Evolutionary conservation across 2,329 filamentous ascomycete species (phyloP), one percentile per base, ranked within the genome.

Genomic region (Berkeleyomyces rouxiae): DNA sequence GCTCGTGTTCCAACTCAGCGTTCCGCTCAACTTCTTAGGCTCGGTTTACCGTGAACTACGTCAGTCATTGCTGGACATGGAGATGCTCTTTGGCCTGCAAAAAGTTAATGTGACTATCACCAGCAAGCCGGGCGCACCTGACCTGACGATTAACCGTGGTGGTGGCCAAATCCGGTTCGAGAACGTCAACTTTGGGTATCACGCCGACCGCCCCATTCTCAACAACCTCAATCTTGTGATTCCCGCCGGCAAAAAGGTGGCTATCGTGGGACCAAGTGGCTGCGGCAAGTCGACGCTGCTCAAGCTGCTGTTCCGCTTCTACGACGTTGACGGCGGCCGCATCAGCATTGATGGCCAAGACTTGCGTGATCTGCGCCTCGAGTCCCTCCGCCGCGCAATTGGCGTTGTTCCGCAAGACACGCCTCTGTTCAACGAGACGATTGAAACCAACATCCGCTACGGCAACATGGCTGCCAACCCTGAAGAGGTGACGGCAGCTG

Each of bases 371-470:
- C 86, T 99, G 1, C 85, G 80, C 9, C 73, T 97, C 1, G 89
- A 95, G 61, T 95, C 88, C 43, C 77, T 99, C 37, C 84, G 93
- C 5, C 83, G 82, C 67, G 82, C 87, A 2, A 97, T 99, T 66
- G 93, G 93, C 31, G 92, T 99, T 13, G 93, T 99, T 0, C 93
- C 93, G 0, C 95, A 99, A 72, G 93, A 99, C 68, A 97, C 93
- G 0, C 91, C 93, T 0, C 79, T 99, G 0, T 99, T 99, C 78
- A 99, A 99, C 72, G 90, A 96, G 70, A 93, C 90, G 0, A 92
- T 99, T 64, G 87, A 88, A 70, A 90, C 96, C 72, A 99, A 99
- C 71, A 96, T 99, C 69, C 86, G 84, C 66, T 99, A 99, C 72
- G 93, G 93, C 59, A 82, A 87, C 67, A 81, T 97, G 66, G 82